phyloP scores from a whole-genome alignment of 805 yeast species.

The Phaffomyces antillensis region DNA sequence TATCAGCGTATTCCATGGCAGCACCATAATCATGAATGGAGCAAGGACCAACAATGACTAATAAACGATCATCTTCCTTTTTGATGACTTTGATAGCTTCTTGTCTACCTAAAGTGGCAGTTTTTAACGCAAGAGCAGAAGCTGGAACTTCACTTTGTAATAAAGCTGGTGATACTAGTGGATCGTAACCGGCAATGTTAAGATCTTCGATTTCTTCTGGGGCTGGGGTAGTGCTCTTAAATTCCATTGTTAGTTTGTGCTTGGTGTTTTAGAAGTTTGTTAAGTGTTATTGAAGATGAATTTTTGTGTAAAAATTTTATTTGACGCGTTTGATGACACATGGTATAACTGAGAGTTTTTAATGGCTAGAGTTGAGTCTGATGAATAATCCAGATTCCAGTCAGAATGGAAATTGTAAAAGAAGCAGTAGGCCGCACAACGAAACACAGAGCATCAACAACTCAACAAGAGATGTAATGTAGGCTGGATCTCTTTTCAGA shows the following conservation, averaged over 20 bases:
- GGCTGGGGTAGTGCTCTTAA: constrained; percentile 10
- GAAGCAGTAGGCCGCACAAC: too few species aligned
- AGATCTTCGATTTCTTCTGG: constrained; percentile 51
- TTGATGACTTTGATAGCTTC: constrained; percentile 69
- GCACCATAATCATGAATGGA: constrained; percentile 89
- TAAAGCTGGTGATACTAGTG: constrained; percentile 87
- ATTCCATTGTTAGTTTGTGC: constrained; percentile 3
- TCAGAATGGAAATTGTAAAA: too few species aligned
- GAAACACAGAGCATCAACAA: too few species aligned
- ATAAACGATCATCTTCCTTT: constrained; percentile 73
- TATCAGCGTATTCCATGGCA: constrained; percentile 79
- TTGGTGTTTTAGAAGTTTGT: neutral
- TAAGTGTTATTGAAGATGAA: too few species aligned
- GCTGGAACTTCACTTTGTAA: constrained; percentile 82
- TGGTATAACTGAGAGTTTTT: too few species aligned
- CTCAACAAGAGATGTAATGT: too few species aligned
- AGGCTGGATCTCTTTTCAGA: too few species aligned
- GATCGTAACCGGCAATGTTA: constrained; percentile 86
- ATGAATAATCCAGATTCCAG: too few species aligned
- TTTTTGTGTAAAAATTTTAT: too few species aligned
- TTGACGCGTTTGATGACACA: too few species aligned
- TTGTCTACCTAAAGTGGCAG: constrained; percentile 71
- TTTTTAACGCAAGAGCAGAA: constrained; percentile 42
- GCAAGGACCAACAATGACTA: constrained; percentile 94
- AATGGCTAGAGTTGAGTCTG: too few species aligned